These are phyloP conservation scores for Evernia prunastri DNA, from an alignment of 495 filamentous ascomycete genomes.

Conservation along the genomic window DNA sequence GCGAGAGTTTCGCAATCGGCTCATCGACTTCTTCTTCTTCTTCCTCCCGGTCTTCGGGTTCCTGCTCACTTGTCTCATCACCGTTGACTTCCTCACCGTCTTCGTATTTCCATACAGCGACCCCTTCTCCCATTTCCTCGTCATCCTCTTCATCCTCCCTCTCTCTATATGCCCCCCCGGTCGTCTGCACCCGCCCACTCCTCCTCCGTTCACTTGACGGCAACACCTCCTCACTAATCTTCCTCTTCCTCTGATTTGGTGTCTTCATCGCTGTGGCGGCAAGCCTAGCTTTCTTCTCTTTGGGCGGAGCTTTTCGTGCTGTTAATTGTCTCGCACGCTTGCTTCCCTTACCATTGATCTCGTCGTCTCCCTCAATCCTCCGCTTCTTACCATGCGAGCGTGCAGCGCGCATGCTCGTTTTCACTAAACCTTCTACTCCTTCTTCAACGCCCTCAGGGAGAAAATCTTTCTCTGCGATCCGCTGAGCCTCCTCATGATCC, in stretches of 20 bases:
- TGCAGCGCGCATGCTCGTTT: constrained; percentile 36
- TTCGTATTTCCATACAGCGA: constrained; percentile 27
- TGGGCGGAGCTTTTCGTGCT: constrained; percentile 37
- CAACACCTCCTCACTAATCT: constrained; percentile 29
- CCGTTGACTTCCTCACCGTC: constrained; percentile 18
- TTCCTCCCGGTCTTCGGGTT: constrained; percentile 27
- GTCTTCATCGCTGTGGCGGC: constrained; percentile 22
- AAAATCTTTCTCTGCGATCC: constrained; percentile 76
- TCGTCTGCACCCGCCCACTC: constrained; percentile 35
- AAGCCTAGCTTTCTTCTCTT: constrained; percentile 34
- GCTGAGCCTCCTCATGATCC: constrained; percentile 71
- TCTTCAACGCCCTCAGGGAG: constrained; percentile 79
- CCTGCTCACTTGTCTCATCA: constrained; percentile 22
- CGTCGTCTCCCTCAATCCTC: constrained; percentile 41
- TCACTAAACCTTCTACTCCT: constrained; percentile 60
- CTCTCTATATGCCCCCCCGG: constrained; percentile 44
- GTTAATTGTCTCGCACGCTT: constrained; percentile 43
- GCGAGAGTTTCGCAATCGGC: constrained; percentile 22
- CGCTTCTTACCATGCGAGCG: constrained; percentile 41
- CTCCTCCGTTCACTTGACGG: constrained; percentile 35
- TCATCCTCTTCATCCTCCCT: constrained; percentile 53
- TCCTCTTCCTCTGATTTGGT: constrained; percentile 40
- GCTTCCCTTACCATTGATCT: constrained; percentile 24
- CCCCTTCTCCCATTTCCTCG: constrained; percentile 42
- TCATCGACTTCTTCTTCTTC: constrained; percentile 27